These are phyloP conservation scores for Trapa bicornis DNA, from an alignment of 345 rosid genomes.

Conservation along the genomic window DNA sequence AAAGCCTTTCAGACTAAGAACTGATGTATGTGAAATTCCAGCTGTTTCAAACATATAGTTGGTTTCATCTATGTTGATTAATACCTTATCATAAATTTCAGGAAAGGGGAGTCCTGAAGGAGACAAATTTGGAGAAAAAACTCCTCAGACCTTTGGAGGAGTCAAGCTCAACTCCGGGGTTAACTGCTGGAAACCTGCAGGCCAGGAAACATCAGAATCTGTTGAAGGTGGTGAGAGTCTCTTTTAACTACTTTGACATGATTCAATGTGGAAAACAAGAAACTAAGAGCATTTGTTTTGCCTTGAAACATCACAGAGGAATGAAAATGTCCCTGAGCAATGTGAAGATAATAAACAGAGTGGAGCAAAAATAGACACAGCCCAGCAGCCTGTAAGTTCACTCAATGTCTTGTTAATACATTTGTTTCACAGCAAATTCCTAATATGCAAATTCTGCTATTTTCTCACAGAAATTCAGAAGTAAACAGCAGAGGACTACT, in stretches of 20 bases:
- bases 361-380: not conserved
- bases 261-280: not conserved
- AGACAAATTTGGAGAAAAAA: slow-evolving; percentile 63
- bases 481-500: slow-evolving; percentile 7
- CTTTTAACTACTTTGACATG: not conserved
- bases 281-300: not conserved
- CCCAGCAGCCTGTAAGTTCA: not conserved
- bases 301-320: not conserved
- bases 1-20: slow-evolving; percentile 89
- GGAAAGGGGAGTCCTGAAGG: slow-evolving; percentile 74
- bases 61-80: slow-evolving; percentile 4
- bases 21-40: slow-evolving; percentile 52
- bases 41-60: not conserved
- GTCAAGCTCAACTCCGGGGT: slow-evolving; percentile 17
- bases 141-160: slow-evolving; percentile 29
- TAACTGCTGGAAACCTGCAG: not conserved
- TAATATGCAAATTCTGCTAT: not conserved
- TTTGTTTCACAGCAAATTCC: not conserved
- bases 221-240: slow-evolving; percentile 42
- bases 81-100: slow-evolving; percentile 13
- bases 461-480: slow-evolving; percentile 17
- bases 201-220: slow-evolving; percentile 20
- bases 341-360: not conserved
- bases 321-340: not conserved
- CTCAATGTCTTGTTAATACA: not conserved